phyloP scores from a whole-genome alignment of 2,329 filamentous ascomycete genomes.

The Albophoma yamanashiensis region DNA sequence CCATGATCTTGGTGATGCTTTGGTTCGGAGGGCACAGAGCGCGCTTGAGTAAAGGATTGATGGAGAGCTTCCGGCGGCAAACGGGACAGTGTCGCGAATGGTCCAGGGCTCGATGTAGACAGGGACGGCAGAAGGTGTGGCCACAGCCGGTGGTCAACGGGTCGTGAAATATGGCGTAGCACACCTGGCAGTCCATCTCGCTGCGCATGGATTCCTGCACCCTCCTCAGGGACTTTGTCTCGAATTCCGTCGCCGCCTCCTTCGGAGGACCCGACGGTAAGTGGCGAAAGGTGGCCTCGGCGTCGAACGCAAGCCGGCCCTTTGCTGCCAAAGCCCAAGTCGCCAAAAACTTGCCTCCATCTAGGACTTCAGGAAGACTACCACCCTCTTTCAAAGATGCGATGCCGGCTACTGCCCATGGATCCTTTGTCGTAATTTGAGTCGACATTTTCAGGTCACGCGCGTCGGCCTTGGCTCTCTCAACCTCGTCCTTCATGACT shows the following conservation, averaged over 20 bases:
- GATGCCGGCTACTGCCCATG: slow-evolving; percentile 29
- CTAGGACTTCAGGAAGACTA: slow-evolving; percentile 23
- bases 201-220: slow-evolving; percentile 51
- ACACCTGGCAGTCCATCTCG: slow-evolving; percentile 83
- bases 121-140: slow-evolving; percentile 79
- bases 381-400: slow-evolving; percentile 26
- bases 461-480: slow-evolving; percentile 23
- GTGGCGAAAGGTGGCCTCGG: slow-evolving; percentile 40
- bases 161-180: slow-evolving; percentile 71
- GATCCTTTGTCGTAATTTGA: slow-evolving; percentile 23
- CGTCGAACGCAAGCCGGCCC: slow-evolving; percentile 46
- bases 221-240: slow-evolving; percentile 28
- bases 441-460: slow-evolving; percentile 18
- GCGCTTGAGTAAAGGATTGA: slow-evolving; percentile 31
- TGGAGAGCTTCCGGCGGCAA: slow-evolving; percentile 56
- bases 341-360: slow-evolving; percentile 51
- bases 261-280: slow-evolving; percentile 12
- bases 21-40: slow-evolving; percentile 45
- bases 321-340: slow-evolving; percentile 55
- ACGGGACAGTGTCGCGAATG: slow-evolving; percentile 71
- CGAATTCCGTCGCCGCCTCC: slow-evolving; percentile 15
- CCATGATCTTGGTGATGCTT: slow-evolving; percentile 51
- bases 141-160: slow-evolving; percentile 79
- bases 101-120: slow-evolving; percentile 65
- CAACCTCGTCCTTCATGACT: slow-evolving; percentile 43